A percentile compares a stretch with the other conserved stretches of the same genome.
Conservation (phyloP, 805 yeast species). For the Wickerhamomyces bovis region DNA sequence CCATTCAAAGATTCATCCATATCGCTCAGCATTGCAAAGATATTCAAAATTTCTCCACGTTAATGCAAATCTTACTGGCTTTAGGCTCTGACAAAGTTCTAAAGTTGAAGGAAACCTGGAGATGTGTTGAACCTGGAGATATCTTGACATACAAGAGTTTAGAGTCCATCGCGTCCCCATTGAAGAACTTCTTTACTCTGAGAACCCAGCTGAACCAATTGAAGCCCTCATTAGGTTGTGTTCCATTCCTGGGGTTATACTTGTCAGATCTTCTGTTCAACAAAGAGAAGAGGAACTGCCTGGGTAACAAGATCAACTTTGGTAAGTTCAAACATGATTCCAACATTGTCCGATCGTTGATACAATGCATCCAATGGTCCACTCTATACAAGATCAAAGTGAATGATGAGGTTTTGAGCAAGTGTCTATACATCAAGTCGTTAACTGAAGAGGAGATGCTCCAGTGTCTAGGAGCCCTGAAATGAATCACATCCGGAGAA, state of each 20-base stretch:
- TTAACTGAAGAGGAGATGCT: constrained; percentile 68
- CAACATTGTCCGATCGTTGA: constrained; percentile 65
- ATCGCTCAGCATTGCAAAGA: constrained; percentile 69
- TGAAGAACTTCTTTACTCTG: constrained; percentile 63
- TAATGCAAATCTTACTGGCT: constrained; percentile 84
- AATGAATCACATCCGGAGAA: neutral
- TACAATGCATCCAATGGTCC: constrained; percentile 84
- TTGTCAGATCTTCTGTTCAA: constrained; percentile 77
- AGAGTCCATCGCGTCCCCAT: constrained; percentile 68
- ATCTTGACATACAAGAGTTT: constrained; percentile 57
- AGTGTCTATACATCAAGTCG: constrained; percentile 75
- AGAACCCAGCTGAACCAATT: constrained; percentile 57
- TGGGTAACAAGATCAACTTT: constrained; percentile 51
- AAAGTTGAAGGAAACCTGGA: constrained; percentile 67
- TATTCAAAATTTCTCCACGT: constrained; percentile 77
- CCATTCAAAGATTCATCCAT: constrained; percentile 83
- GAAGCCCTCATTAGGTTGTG: constrained; percentile 64
- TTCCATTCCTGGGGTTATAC: constrained; percentile 87
- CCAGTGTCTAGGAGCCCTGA: constrained; percentile 23
- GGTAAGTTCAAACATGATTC: constrained; percentile 73
- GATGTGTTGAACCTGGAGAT: constrained; percentile 65
- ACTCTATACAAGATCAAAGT: constrained; percentile 50
- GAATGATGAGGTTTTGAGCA: constrained; percentile 65
- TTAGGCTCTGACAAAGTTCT: constrained; percentile 60
- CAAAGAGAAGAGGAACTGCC: constrained; percentile 30